A percentile compares a stretch with the other conserved stretches of the same genome.
Evolutionary conservation across 2,329 filamentous ascomycete genomes (phyloP).

Genomic region (Thielaviopsis ethacetica): DNA sequence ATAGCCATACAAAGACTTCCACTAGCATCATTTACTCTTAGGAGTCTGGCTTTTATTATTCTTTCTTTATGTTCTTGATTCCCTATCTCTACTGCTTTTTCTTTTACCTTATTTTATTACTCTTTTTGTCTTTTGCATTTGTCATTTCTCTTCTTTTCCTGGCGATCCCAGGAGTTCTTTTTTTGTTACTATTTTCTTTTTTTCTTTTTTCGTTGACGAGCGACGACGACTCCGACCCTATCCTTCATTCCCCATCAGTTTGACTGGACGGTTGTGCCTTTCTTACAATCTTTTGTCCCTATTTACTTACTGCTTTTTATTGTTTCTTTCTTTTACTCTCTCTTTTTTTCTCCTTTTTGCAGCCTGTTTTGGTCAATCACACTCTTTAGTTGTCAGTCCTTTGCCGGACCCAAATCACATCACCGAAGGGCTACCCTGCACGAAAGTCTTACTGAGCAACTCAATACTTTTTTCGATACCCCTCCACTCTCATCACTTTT

Average conservation of each 20-base stretch:
- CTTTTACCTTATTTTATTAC: background rate
- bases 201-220: slow-evolving; percentile 6
- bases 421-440: background rate
- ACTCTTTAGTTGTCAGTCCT: background rate
- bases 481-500: background rate
- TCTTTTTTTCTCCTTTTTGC: background rate
- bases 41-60: background rate
- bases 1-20: no score
- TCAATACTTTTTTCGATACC: background rate
- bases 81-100: background rate
- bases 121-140: background rate
- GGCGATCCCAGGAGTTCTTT: background rate
- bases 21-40: no score
- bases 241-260: slow-evolving; percentile 6
- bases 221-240: slow-evolving; percentile 11
- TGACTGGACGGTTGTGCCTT: slow-evolving; percentile 8
- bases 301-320: slow-evolving; percentile 4
- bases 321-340: background rate
- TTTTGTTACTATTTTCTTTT: background rate
- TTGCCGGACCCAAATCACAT: background rate
- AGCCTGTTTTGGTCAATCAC: background rate
- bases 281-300: slow-evolving; percentile 2
- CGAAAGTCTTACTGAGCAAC: background rate
- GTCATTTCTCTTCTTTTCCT: background rate
- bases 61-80: slow-evolving; percentile 10